phyloP scores from a whole-genome alignment of 257 asterid genomes.

The Nicotiana knightiana region DNA sequence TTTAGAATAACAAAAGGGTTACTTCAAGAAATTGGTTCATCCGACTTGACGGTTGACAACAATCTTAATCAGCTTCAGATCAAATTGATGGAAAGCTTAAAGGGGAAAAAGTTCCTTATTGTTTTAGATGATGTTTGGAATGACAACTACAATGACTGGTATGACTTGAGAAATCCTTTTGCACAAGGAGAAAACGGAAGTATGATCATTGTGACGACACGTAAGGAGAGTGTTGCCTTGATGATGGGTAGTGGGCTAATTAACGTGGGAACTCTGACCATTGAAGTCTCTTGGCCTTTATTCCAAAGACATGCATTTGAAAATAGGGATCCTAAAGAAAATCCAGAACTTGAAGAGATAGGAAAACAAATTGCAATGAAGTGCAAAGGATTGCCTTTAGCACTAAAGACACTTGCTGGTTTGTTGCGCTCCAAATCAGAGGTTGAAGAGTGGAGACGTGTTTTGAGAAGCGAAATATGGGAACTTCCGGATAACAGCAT shows the following conservation, averaged over 20 bases:
- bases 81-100: neutral
- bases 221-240: slow-evolving; percentile 7
- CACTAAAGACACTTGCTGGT: slow-evolving; percentile 11
- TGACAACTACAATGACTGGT: neutral
- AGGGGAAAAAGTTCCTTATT: slow-evolving; percentile 2
- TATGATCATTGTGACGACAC: slow-evolving; percentile 16
- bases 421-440: slow-evolving; percentile 5
- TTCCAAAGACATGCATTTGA: slow-evolving; percentile 11
- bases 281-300: slow-evolving; percentile 8
- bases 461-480: slow-evolving; percentile 21
- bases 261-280: neutral
- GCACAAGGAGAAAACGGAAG: slow-evolving; percentile 7
- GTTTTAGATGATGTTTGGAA: slow-evolving; percentile 24
- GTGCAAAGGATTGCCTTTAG: slow-evolving; percentile 17
- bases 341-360: neutral
- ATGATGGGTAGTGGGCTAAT: neutral
- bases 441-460: neutral
- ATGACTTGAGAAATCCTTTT: slow-evolving; percentile 3
- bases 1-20: slow-evolving; percentile 1
- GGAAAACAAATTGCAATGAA: slow-evolving; percentile 7
- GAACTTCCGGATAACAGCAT: neutral
- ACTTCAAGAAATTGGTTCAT: neutral
- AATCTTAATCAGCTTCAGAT: neutral
- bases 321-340: neutral
- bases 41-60: neutral